Evolutionary conservation across 129 eudicot species (phyloP), one percentile per base, ranked within the genome.

Genomic region (Flaveria bidentis): DNA sequence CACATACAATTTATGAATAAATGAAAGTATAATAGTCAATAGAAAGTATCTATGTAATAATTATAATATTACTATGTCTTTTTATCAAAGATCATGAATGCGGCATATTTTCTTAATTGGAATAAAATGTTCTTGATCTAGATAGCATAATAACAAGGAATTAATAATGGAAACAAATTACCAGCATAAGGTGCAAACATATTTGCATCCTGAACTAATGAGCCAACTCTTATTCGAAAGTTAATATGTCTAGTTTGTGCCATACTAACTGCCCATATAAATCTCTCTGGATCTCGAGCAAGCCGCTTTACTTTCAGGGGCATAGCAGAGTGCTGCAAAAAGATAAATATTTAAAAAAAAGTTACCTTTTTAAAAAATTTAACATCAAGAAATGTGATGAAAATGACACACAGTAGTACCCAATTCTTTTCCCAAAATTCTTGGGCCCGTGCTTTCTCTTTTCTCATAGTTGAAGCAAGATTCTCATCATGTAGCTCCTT

Each of bases 141-240:
- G 63, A 72, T 63, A 36, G 41, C 41, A 36, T 5, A 36, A 36
- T 4, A 82, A 67, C 36, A 71, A 33, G 39, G 63, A 79, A 78
- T 22, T 55, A 18, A 16, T 22, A 75, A 60, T 13, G 51, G 64
- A 41, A 61, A 83, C 5, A 58, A 72, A 81, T 81, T 78, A 94
- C 98, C 98, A 63, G 98, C 98, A 87, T 94, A 94, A 79, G 98
- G 98, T 46, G 93, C 78, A 47, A 91, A 85, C 89, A 94, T 91
- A 82, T 91, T 91, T 81, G 97, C 82, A 86, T 94, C 86, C 72
- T 94, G 96, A 81, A 86, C 84, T 74, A 94, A 82, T 26, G 98
- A 89, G 22, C 98, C 97, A 5, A 94, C 78, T 84, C 97, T 87
- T 28, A 87, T 84, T 86, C 82, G 84, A 82, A 82, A 71, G 82